Base-by-base conservation (phyloP, 2,329 filamentous ascomycete species). In the Sclerotinia trifoliorum region DNA sequence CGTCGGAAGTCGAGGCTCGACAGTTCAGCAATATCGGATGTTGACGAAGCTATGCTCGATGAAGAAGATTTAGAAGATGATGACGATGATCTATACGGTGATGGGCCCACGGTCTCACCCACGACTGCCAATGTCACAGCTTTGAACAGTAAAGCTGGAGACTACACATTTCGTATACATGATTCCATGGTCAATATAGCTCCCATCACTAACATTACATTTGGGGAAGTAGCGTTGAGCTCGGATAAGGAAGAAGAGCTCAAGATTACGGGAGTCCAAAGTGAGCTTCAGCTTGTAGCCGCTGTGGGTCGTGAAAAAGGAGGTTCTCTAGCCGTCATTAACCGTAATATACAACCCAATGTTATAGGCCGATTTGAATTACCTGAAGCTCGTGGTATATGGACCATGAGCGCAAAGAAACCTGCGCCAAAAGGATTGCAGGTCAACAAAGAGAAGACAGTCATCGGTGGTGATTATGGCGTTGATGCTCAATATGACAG, bases 111-210 rank as follows among this genome's bases (percentile, higher is more conserved):
- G 65, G 76, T 77, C 8, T 71, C 73, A 17, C 78, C 78, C 65
- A 75, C 75, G 26, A 69, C 75, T 29, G 78, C 80, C n/a, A 77
- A 77, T 49, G 75, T 78, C 0, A 78, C 80, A 49, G 63, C 62
- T 11, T 26, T 54, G 10, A 82, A 77, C 61, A 77, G 79, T 26
- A 86, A 86, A 73, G 80, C 84, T 15, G 88, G 88, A 6, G 88
- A 90, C 63, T 87, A 94, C 73, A 82, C 80, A 4, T 96, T 98
- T 78, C 85, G 88, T 58, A 79, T 94, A 55, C 89, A 95, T 75
- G 94, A 98, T 78, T 84, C 83, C 11, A 81, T 98, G 10, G 80
- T 89, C 46, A 96, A 90, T 76, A 84, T 96, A 71, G 93, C 90
- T 0, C 93, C 94, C 1, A 90, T 97, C 73, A 87, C 87, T 72